Evolutionary conservation across 768 basidiomycete genomes (phyloP), one percentile per base, ranked within the genome.

Genomic region (Roridomyces roridus): DNA sequence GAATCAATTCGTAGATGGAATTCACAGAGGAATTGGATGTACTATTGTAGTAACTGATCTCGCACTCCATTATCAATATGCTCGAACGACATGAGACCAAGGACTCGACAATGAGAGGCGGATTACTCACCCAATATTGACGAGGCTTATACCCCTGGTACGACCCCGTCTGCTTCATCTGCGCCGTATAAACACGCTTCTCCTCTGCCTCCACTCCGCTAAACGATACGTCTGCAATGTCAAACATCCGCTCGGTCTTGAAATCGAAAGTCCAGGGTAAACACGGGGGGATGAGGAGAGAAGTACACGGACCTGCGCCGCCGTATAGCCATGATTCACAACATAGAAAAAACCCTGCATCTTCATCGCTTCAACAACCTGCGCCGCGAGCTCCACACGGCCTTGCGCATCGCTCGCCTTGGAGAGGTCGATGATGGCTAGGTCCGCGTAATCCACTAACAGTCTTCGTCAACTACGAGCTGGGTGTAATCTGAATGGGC

Each of bases 1-100:
- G 6, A 23, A 47, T 24, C n/a, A 55, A 44, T 15, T 24, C 11
- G 18, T 15, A 10, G 18, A 20, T 10, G 17, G 17, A 23, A 25
- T 10, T 35, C 6, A 31, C 29, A 14, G 6, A 44, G 17, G 26
- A 34, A 6, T 18, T 21, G 54, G 88, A 87, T 76, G 59, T 83
- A 85, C 62, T 89, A 88, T 45, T 81, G 74, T 63, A 88, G 87
- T 15, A 87, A 62, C 60, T 87, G 85, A 63, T 89, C 88, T 15
- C 70, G 77, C 20, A 89, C 81, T 6, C 87, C 87, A 10, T 77
- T 79, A 36, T 83, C 83, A 41, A 88, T 81, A 44, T 84, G 82
- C 87, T 89, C 48, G 20, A 5, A 18, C 25, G 20, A 34, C 26
- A 37, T 14, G 23, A 28, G 31, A 35, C 1, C n/a, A n/a, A n/a